Evolutionary conservation across 2,329 filamentous ascomycete species (phyloP).

Genomic region (Chrysosporium queenslandicum): DNA sequence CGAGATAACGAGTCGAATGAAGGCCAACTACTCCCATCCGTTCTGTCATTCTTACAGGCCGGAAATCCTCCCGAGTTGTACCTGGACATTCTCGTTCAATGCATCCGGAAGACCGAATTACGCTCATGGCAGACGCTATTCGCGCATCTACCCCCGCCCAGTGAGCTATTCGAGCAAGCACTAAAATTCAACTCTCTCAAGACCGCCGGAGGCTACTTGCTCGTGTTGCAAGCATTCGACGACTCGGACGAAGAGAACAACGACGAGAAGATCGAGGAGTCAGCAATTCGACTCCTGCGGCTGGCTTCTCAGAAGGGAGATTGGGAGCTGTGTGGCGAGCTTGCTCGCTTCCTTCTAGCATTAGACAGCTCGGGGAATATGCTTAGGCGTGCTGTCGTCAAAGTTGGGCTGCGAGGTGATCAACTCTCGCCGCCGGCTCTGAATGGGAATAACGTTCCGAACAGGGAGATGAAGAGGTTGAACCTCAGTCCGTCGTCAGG

Average conservation of each 20-base stretch:
- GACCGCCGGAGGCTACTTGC: constrained; percentile 90
- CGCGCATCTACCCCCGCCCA: constrained; percentile 76
- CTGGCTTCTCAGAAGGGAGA: constrained; percentile 75
- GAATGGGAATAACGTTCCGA: neutral
- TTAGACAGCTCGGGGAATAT: constrained; percentile 80
- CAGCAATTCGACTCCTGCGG: constrained; percentile 66
- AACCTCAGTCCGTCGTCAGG: neutral
- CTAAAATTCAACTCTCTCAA: constrained; percentile 76
- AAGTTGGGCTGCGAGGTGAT: constrained; percentile 25
- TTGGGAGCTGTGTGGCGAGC: constrained; percentile 91
- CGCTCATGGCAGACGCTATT: constrained; percentile 93
- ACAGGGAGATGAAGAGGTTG: neutral
- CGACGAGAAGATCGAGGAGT: constrained; percentile 45
- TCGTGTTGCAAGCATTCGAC: constrained; percentile 76
- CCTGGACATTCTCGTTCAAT: constrained; percentile 90
- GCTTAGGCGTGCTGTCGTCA: constrained; percentile 42
- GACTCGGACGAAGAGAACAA: constrained; percentile 35
- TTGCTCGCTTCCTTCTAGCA: constrained; percentile 88
- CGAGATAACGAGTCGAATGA: constrained; percentile 13
- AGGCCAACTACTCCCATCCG: constrained; percentile 37
- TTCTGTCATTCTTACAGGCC: constrained; percentile 55
- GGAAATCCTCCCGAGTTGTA: constrained; percentile 63
- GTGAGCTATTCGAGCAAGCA: constrained; percentile 88
- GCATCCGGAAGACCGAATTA: constrained; percentile 92
- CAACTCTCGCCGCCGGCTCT: neutral